Evolutionary conservation across 495 filamentous ascomycete species (phyloP).

Genomic region (Cladorrhinum samala): DNA sequence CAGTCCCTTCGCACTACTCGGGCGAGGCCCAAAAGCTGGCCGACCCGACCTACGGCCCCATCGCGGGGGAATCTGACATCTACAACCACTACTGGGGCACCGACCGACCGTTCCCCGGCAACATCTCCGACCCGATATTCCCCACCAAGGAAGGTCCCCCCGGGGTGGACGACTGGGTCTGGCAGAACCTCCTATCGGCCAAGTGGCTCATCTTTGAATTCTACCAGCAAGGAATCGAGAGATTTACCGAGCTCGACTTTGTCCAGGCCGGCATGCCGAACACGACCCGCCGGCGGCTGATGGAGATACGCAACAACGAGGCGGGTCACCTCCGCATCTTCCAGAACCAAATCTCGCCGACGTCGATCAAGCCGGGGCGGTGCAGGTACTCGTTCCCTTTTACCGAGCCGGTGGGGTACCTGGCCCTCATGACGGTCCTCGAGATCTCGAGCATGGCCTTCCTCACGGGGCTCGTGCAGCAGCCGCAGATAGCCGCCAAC

Average conservation of each 20-base stretch:
- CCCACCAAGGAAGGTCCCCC: constrained; percentile 34
- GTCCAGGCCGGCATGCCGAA: constrained; percentile 36
- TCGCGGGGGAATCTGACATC: constrained; percentile 38
- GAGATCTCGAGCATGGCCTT: constrained; percentile 52
- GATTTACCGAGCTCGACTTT: constrained; percentile 39
- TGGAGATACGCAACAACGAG: constrained; percentile 52
- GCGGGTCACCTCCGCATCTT: constrained; percentile 53
- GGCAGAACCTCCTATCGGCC: constrained; percentile 49
- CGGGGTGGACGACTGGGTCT: constrained; percentile 41
- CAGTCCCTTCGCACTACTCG: constrained; percentile 7
- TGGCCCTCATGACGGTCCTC: constrained; percentile 42
- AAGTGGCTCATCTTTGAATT: constrained; percentile 52
- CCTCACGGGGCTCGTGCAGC: constrained; percentile 44
- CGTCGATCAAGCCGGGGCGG: constrained; percentile 46
- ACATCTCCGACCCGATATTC: constrained; percentile 38
- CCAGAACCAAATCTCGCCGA: constrained; percentile 45
- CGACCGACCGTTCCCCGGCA: constrained; percentile 39
- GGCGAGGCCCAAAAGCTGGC: constrained; percentile 30
- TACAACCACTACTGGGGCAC: constrained; percentile 41
- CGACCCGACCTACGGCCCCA: constrained; percentile 33
- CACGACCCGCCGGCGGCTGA: constrained; percentile 43
- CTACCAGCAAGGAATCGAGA: constrained; percentile 47
- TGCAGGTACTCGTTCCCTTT: constrained; percentile 45
- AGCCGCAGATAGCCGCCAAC: constrained; percentile 31
- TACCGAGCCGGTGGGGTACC: constrained; percentile 32